Conservation (phyloP, 306 rosid genomes). For the Ziziphus jujuba region DNA sequence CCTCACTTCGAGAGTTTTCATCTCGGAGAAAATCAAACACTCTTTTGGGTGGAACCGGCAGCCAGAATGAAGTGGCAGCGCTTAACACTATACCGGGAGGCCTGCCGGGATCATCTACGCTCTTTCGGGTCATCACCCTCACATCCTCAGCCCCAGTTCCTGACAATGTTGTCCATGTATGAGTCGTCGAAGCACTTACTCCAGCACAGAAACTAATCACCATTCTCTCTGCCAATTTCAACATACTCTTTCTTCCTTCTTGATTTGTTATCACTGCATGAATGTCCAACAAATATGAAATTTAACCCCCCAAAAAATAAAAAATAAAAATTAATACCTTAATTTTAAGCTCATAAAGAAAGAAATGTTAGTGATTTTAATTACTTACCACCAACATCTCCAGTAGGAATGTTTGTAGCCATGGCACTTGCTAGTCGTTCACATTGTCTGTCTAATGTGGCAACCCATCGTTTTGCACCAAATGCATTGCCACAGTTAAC, state of each 20-base stretch:
- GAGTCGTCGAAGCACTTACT: slow-evolving; percentile 95
- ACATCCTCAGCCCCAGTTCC: slow-evolving; percentile 98
- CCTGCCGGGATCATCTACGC: slow-evolving; percentile 91
- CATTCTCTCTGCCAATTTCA: slow-evolving; percentile 97
- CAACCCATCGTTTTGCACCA: slow-evolving; percentile 96
- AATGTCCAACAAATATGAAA: too few relatives aligned
- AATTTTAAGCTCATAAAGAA: neutral
- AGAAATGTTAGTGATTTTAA: neutral
- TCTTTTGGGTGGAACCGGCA: slow-evolving; percentile 78
- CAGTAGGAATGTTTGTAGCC: slow-evolving; percentile 82
- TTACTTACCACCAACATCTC: slow-evolving; percentile 76
- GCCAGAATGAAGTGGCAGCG: slow-evolving; percentile 98
- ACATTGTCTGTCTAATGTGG: slow-evolving; percentile 85
- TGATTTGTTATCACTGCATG: slow-evolving; percentile 78
- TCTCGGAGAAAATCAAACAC: slow-evolving; percentile 92
- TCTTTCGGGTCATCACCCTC: slow-evolving; percentile 91
- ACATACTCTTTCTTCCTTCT: slow-evolving; percentile 95
- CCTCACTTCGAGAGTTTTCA: slow-evolving; percentile 91
- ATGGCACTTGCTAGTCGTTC: slow-evolving; percentile 91
- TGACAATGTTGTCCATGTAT: slow-evolving; percentile 86
- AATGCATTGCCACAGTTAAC: slow-evolving; percentile 85
- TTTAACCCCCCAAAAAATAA: too few relatives aligned
- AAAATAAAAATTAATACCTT: too few relatives aligned
- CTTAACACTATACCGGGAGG: slow-evolving; percentile 95
- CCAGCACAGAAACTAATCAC: slow-evolving; percentile 93